Evolutionary conservation across 2,329 filamentous ascomycete species (phyloP), one percentile per base, ranked within the genome.

Genomic region (Herpotrichia juniperi): DNA sequence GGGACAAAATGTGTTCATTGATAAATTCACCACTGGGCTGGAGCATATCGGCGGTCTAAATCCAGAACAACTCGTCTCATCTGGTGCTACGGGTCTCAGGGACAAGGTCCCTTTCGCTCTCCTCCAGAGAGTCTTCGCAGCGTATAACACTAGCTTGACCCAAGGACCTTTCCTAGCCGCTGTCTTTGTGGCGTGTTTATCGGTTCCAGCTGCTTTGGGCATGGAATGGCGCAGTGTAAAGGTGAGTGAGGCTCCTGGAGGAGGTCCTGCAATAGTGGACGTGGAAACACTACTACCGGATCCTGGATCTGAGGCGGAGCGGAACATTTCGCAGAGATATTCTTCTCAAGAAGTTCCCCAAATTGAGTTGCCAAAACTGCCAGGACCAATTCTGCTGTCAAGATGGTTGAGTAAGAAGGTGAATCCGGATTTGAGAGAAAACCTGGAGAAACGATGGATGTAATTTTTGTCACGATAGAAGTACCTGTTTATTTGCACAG

Each of bases 171-270:
- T 88, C 62, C 80, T 83, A 48, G 82, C 88, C 6, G 80, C 79
- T 3, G 72, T 87, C 8, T 80, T 82, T 5, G 74, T 87, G 62
- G 76, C 81, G 1, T 79, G 77, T 24, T 58, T 87, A 3, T 78
- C 78, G 2, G 71, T 87, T 10, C 50, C 87, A 3, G 85, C 82
- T 0, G 77, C 80, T 0, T 54, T 80, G 1, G 71, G 74, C 1
- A 81, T 89, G 71, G 84, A 89, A 69, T 89, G 86, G 86, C 79
- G 77, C 59, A 87, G 79, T 57, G 84, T 89, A 49, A 89, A 88
- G 73, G 81, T 81, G 17, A 28, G 19, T 9, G 40, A 11, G 21
- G 8, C 34, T 21, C 19, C 22, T 16, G 19, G 3, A 6, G 2
- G 19, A 8, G 37, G 11, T 4, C 19, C 3, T 40, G 3, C 19